Base-by-base conservation (phyloP, 2,329 filamentous ascomycete species). In the Gnomoniopsis sp. region DNA sequence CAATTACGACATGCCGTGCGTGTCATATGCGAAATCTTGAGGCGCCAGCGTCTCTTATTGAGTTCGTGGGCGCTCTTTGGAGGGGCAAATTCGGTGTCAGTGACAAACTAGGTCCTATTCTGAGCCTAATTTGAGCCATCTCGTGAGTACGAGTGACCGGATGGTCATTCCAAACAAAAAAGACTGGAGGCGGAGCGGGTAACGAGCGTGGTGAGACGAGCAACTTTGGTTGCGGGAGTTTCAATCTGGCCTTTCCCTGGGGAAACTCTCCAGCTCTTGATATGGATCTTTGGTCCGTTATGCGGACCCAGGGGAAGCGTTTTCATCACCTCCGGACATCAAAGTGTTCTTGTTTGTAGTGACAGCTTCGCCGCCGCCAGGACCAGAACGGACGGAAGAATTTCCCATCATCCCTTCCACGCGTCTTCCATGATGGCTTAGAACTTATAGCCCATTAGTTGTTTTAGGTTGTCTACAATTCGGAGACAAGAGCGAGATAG, bases 1-100 rank as follows among this genome's bases (percentile, higher is more conserved):
- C 44, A 83, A 70, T 30, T 77, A 60, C 23, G 82, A 65, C 11
- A 64, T 68, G 17, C 72, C 71, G 8, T 72, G 73, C 50, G 26
- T 36, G 23, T 23, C 26, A n/a, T 11, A n/a, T 15, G 34, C 46
- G 46, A 26, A 17, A 26, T 49, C 26, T 15, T 26, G 2, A 6
- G 15, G 10, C 1, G 19, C 23, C n/a, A n/a, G n/a, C n/a, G n/a
- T n/a, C n/a, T n/a, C n/a, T n/a, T n/a, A n/a, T n/a, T n/a, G n/a
- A n/a, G n/a, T n/a, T n/a, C n/a, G n/a, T n/a, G n/a, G n/a, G n/a
- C n/a, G n/a, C n/a, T n/a, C n/a, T n/a, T n/a, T n/a, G n/a, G n/a
- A n/a, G n/a, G n/a, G n/a, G n/a, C n/a, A n/a, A n/a, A n/a, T n/a
- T n/a, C n/a, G n/a, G n/a, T n/a, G n/a, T n/a, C n/a, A n/a, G n/a